Evolutionary conservation across 1,284 basidiomycete species (phyloP), one percentile per base, ranked within the genome.

Genomic region (Thecaphora frezii): DNA sequence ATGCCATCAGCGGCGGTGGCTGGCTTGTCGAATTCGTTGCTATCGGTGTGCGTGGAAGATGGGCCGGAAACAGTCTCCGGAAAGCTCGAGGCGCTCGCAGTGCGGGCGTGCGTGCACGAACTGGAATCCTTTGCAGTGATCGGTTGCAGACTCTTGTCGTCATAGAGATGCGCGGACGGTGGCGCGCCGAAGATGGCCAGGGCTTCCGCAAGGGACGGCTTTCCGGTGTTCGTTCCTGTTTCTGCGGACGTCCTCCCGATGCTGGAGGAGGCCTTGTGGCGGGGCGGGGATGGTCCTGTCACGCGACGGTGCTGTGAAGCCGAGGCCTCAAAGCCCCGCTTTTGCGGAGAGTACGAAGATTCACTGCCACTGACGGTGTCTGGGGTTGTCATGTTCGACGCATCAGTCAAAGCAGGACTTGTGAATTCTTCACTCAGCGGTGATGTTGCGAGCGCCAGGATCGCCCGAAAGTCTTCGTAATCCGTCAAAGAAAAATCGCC

Each of bases 401-500:
- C 33, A 14, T 36, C 33, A 16, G 33, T 36, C 33, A 9, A 36
- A 16, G 33, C 12, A 14, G 12, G 12, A 16, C 16, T 36, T 7
- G 33, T 14, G 33, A 36, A 4, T 4, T 36, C 33, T 4, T 36
- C 33, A 16, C 33, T 36, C 33, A 36, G 18, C 10, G 46, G 23
- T 3, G 58, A 38, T 3, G 58, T 54, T 7, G 54, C 49, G 44
- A 60, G 58, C 22, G 48, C 48, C 14, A 66, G 52, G 14, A 60
- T 22, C 14, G 58, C 57, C 2, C 58, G 63, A 52, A 60, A 66
- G 52, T 66, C 63, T 22, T 66, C 58, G 39, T 60, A 52, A 38
- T 58, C 55, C 26, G 50, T 16, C 8, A 36, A 36, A 16, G 7
- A 14, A 16, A 36, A 36, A n/a, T n/a, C n/a, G n/a, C n/a, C n/a